phyloP scores from a whole-genome alignment of 441 rosid genomes.

The Adansonia gregorii region DNA sequence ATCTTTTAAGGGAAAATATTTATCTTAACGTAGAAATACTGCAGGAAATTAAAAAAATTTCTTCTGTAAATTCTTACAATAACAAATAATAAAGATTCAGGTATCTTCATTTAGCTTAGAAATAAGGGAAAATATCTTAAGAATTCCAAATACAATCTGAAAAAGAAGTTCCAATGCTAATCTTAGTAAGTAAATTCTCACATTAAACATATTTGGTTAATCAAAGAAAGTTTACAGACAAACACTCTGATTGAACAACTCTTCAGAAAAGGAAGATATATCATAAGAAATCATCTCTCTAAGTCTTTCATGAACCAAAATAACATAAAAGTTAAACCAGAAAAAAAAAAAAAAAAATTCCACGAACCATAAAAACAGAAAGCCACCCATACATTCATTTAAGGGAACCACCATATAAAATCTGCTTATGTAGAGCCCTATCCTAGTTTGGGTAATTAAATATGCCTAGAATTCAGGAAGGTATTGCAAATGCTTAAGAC shows the following conservation, averaged over 20 bases:
- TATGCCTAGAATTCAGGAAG: not conserved
- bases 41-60: not conserved
- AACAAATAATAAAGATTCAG: not conserved
- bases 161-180: conserved; percentile 6
- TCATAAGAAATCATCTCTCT: not conserved
- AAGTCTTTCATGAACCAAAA: not conserved
- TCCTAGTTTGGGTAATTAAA: not conserved
- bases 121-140: not conserved
- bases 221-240: not conserved
- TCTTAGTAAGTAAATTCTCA: conserved; percentile 13
- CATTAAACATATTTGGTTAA: not conserved
- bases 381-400: conserved; percentile 23
- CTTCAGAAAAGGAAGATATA: not conserved
- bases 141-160: conserved; percentile 5
- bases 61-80: not conserved
- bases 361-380: conserved; percentile 9
- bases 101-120: not conserved
- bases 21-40: not conserved
- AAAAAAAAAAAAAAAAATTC: not conserved
- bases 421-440: conserved; percentile 1
- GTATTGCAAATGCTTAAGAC: not conserved
- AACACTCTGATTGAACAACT: not conserved
- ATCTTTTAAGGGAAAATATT: conserved; percentile 1
- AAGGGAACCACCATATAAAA: not conserved
- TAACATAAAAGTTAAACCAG: not conserved